Base-by-base conservation (phyloP, 1,284 basidiomycete genomes). In the Inonotus hispidus region DNA sequence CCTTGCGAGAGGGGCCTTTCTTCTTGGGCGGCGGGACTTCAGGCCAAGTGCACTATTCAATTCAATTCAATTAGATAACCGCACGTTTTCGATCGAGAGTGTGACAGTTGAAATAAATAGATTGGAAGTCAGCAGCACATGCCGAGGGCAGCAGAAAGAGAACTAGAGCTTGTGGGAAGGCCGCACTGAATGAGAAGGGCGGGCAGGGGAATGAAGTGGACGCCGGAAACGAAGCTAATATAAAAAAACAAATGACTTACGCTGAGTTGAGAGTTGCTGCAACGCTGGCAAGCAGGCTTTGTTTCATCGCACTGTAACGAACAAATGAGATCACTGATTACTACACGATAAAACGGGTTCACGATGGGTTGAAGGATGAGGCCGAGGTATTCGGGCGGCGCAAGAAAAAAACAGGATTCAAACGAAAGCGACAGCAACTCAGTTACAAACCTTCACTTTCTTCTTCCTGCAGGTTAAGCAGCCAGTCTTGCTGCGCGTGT, bases 401-500 rank as follows among this genome's bases (percentile, higher is more conserved):
- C 54, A 49, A 50, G 43, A 50, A 50, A 50, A 32, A 32, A 23
- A 37, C 19, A n/a, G n/a, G 39, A 46, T 49, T 49, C 27, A 46
- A 56, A 46, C 45, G 14, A 53, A 27, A 35, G 63, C 49, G 62
- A 23, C 59, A 50, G 23, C 11, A 37, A 39, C 58, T 60, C 61
- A 63, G 38, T 46, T 53, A 62, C 66, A 47, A 59, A 71, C 70
- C 65, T 72, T 72, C 60, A 72, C 69, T 63, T 72, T 72, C 64
- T 71, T 71, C 41, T 61, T 65, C 39, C 71, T 64, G 63, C 71
- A 72, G 3, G 71, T 71, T 37, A 72, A 62, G 59, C 71, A 72
- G 11, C 71, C 71, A 14, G 67, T 66, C 63, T 72, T 72, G 59
- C 69, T 71, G 55, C 71, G 66, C 27, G 70, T 71, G 63, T 71